Conservation (phyloP, 441 rosid genomes). For the Erodium chrysanthum region DNA sequence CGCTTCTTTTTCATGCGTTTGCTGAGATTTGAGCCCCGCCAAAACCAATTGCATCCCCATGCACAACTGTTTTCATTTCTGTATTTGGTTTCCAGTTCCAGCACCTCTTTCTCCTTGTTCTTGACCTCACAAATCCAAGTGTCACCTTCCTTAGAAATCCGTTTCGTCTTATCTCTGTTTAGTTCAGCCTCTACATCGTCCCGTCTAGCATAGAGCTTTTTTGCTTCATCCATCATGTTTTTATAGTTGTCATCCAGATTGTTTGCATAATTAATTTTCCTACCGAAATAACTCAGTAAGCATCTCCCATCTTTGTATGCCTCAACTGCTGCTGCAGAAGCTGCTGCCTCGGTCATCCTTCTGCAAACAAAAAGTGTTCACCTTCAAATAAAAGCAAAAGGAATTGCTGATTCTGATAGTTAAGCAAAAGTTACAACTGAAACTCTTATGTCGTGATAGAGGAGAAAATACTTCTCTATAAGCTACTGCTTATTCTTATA, state of each 20-base stretch:
- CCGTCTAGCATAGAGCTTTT: not conserved
- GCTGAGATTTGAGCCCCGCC: not conserved
- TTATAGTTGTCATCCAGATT: not conserved
- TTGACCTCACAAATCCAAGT: not conserved
- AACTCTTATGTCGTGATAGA: no score
- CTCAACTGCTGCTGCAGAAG: conserved; percentile 4
- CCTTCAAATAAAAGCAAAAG: not conserved
- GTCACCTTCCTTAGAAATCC: not conserved
- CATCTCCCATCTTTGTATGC: not conserved
- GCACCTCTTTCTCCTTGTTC: not conserved
- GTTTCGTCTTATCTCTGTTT: not conserved
- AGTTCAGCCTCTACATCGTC: not conserved
- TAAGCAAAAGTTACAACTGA: not conserved
- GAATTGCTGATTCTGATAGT: not conserved
- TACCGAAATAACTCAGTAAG: not conserved
- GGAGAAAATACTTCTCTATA: no score
- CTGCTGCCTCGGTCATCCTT: conserved; percentile 3
- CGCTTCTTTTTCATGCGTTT: not conserved
- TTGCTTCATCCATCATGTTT: not conserved
- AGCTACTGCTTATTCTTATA: no score
- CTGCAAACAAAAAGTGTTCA: not conserved
- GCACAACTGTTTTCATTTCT: not conserved
- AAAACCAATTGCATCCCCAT: not conserved
- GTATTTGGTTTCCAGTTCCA: not conserved
- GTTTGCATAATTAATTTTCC: not conserved